phyloP scores from a whole-genome alignment of 805 yeast genomes.

The Candida quercuum region DNA sequence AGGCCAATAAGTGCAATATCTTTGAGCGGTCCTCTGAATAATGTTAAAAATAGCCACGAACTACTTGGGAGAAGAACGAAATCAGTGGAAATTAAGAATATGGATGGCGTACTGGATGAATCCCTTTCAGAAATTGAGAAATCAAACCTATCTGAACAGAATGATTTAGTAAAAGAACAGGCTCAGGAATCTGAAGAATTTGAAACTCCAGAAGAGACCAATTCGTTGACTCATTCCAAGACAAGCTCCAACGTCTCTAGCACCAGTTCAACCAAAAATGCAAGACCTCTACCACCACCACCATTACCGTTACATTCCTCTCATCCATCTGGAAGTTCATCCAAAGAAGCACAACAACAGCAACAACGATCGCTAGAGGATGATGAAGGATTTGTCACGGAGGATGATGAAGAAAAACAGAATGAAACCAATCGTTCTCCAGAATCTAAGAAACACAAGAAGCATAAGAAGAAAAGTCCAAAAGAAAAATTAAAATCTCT shows the following conservation, averaged over 20 bases:
- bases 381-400: slow-evolving; percentile 24
- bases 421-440: no score
- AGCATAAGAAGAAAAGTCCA: slow-evolving; percentile 1
- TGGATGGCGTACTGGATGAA: slow-evolving; percentile 12
- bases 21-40: slow-evolving; percentile 1
- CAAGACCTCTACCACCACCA: slow-evolving; percentile 25
- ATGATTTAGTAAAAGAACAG: no score
- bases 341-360: slow-evolving; percentile 5
- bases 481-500: slow-evolving; percentile 1
- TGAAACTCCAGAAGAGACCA: no score
- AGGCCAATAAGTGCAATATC: slow-evolving; percentile 21
- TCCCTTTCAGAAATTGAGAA: slow-evolving; percentile 7
- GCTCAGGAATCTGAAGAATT: no score
- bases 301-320: slow-evolving; percentile 21
- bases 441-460: slow-evolving; percentile 5
- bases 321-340: background rate
- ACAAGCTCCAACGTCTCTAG: background rate
- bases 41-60: background rate
- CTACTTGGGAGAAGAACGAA: slow-evolving; percentile 7
- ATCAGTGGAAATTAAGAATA: slow-evolving; percentile 5
- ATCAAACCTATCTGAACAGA: no score
- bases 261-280: slow-evolving; percentile 4
- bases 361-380: slow-evolving; percentile 3
- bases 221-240: slow-evolving; percentile 1
- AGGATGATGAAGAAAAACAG: slow-evolving; percentile 19